Percentiles rank a stretch among this genome's conserved stretches.
Conservation (phyloP, 2,329 filamentous ascomycete genomes). For the Setomelanomma holmii region DNA sequence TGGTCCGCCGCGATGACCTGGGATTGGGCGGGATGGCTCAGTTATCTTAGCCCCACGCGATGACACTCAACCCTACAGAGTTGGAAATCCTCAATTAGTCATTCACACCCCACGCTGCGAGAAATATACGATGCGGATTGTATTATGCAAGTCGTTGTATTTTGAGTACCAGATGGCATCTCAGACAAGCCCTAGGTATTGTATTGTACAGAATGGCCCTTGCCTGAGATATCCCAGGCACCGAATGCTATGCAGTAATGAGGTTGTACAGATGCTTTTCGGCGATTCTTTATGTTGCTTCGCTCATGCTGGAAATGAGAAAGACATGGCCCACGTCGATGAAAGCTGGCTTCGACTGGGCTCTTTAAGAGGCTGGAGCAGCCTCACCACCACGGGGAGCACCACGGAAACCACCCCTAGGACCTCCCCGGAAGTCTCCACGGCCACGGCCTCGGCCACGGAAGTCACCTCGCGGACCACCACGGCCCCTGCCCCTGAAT, state of each 20-base stretch:
- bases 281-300: constrained; percentile 28
- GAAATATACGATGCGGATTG: neutral
- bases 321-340: neutral
- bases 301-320: constrained; percentile 24
- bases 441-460: constrained; percentile 52
- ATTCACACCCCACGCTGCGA: no score
- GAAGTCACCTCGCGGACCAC: constrained; percentile 47
- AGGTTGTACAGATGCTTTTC: constrained; percentile 38
- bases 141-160: neutral
- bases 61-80: neutral
- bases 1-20: constrained; percentile 5
- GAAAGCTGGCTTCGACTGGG: no score
- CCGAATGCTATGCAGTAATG: constrained; percentile 48
- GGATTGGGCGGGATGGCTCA: neutral
- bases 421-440: constrained; percentile 53
- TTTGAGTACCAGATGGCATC: neutral
- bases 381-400: constrained; percentile 36
- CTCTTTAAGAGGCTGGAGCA: constrained; percentile 11
- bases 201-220: constrained; percentile 43
- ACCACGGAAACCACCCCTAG: constrained; percentile 51
- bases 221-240: constrained; percentile 40
- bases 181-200: constrained; percentile 34
- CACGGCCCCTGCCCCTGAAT: constrained; percentile 62
- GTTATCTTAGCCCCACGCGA: neutral
- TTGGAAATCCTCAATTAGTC: no score